Evolutionary conservation across 2,329 filamentous ascomycete species (phyloP).

Genomic region (Aspergillus sp.): DNA sequence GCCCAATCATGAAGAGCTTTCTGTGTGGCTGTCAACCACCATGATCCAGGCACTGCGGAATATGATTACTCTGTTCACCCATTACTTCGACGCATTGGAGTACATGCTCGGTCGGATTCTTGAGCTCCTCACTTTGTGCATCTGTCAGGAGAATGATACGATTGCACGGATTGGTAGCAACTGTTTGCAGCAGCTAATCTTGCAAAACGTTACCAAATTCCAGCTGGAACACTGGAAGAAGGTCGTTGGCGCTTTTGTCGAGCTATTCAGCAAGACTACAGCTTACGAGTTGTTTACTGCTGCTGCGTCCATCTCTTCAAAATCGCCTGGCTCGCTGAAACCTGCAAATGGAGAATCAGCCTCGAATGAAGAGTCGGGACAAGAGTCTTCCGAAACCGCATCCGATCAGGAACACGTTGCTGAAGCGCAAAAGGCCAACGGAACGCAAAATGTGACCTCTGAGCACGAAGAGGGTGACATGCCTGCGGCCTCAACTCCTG

Average conservation of each 20-base stretch:
- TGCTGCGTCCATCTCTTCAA: slow-evolving; percentile 53
- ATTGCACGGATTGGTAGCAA: slow-evolving; percentile 98
- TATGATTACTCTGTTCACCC: slow-evolving; percentile 98
- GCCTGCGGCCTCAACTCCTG: slow-evolving; percentile 40
- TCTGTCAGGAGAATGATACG: slow-evolving; percentile 98
- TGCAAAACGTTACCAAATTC: slow-evolving; percentile 96
- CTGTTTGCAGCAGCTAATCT: slow-evolving; percentile 91
- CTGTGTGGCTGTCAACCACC: slow-evolving; percentile 97
- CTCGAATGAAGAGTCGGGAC: slow-evolving; percentile 27
- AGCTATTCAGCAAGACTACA: slow-evolving; percentile 91
- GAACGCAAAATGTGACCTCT: slow-evolving; percentile 28
- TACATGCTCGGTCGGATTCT: slow-evolving; percentile 99
- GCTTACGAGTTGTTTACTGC: slow-evolving; percentile 94
- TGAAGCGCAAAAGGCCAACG: slow-evolving; percentile 31
- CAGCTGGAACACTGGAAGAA: slow-evolving; percentile 84
- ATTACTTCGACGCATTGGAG: slow-evolving; percentile 94
- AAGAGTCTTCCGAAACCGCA: slow-evolving; percentile 25
- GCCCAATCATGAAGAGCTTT: slow-evolving; percentile 92
- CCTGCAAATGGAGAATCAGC: slow-evolving; percentile 33
- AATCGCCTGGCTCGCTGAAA: slow-evolving; percentile 26
- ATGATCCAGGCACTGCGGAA: slow-evolving; percentile 98
- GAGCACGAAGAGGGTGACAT: slow-evolving; percentile 38
- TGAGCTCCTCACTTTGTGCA: slow-evolving; percentile 89
- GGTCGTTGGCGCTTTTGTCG: slow-evolving; percentile 93
- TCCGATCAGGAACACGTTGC: slow-evolving; percentile 25